Conservation (phyloP, 768 basidiomycete species). For the Clavaria fumosa region DNA sequence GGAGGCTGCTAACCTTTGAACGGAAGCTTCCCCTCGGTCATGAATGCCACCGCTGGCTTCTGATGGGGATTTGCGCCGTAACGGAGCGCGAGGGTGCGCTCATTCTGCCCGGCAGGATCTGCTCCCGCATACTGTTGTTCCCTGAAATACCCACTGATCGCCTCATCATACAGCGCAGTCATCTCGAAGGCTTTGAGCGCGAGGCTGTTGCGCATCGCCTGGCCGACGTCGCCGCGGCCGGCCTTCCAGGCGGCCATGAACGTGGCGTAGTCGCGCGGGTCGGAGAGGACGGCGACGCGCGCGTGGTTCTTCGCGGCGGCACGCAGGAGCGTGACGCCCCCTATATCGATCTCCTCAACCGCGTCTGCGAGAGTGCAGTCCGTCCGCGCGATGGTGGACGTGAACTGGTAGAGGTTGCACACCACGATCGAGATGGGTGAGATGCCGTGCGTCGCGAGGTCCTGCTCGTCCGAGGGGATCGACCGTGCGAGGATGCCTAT, state of each 20-base stretch:
- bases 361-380: slow-evolving; percentile 83
- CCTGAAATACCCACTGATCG: slow-evolving; percentile 93
- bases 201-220: slow-evolving; percentile 55
- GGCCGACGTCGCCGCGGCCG: slow-evolving; percentile 62
- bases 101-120: slow-evolving; percentile 50
- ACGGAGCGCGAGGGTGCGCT: slow-evolving; percentile 58
- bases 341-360: slow-evolving; percentile 97
- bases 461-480: slow-evolving; percentile 79
- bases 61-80: slow-evolving; percentile 99
- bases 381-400: slow-evolving; percentile 75
- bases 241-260: slow-evolving; percentile 67
- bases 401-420: slow-evolving; percentile 98
- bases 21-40: slow-evolving; percentile 75
- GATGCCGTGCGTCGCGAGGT: slow-evolving; percentile 72
- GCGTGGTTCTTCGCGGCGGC: slow-evolving; percentile 98
- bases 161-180: slow-evolving; percentile 90
- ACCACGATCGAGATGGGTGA: slow-evolving; percentile 92
- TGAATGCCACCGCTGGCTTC: slow-evolving; percentile 94
- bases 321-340: slow-evolving; percentile 92
- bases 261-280: slow-evolving; percentile 72
- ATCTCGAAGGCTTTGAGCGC: slow-evolving; percentile 96
- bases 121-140: slow-evolving; percentile 96
- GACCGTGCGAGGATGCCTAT: slow-evolving; percentile 87
- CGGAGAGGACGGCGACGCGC: slow-evolving; percentile 78
- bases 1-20: slow-evolving; percentile 60